phyloP scores from a whole-genome alignment of 805 yeast species.

The Torulaspora microellipsoides region DNA sequence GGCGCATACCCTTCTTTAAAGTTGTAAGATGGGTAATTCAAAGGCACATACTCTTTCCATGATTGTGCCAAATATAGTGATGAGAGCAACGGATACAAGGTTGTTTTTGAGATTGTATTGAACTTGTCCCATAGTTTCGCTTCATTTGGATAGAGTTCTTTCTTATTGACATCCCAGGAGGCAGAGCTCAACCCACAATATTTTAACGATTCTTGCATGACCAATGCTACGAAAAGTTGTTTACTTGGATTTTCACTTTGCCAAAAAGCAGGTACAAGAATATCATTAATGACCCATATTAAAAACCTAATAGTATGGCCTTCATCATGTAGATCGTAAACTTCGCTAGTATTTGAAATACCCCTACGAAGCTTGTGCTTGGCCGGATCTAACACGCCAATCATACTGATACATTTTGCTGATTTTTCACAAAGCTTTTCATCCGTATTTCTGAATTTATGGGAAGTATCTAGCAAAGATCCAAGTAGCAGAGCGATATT shows the following conservation, averaged over 20 bases:
- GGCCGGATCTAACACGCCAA: constrained; percentile 73
- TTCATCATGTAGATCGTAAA: constrained; percentile 58
- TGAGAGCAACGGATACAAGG: constrained; percentile 66
- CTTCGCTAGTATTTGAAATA: constrained; percentile 39
- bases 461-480: constrained; percentile 52
- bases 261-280: constrained; percentile 80
- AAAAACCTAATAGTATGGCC: constrained; percentile 64
- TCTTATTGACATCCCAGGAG: constrained; percentile 29
- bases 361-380: constrained; percentile 41
- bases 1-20: constrained; percentile 49
- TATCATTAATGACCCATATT: constrained; percentile 56
- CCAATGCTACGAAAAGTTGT: constrained; percentile 78
- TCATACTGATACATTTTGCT: constrained; percentile 63
- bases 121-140: constrained; percentile 55
- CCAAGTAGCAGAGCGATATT: constrained; percentile 45
- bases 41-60: constrained; percentile 42
- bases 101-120: constrained; percentile 61
- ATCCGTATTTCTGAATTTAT: constrained; percentile 47
- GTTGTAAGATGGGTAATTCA: constrained; percentile 62
- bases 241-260: constrained; percentile 83
- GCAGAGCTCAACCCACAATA: constrained; percentile 47
- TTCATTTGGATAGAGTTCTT: constrained; percentile 27
- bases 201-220: constrained; percentile 81
- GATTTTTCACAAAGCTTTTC: constrained; percentile 52
- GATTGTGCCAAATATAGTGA: constrained; percentile 67